Conservation (phyloP, 1,284 basidiomycete species). For the Malassezia cuniculi region DNA sequence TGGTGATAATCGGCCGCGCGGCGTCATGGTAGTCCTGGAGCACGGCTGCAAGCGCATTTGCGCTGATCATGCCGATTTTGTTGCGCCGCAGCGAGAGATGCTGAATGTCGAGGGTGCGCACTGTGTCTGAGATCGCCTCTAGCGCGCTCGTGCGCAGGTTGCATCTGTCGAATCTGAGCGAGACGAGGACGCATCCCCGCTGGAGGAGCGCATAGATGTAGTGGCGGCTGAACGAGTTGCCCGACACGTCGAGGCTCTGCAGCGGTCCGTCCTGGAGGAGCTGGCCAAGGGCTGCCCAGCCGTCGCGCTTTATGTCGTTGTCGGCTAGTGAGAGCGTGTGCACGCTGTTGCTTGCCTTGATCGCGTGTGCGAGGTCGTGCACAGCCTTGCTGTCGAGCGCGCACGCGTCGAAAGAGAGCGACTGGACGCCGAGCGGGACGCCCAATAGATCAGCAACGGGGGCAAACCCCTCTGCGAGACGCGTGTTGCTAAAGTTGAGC, state of each 20-base stretch:
- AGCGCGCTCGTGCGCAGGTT: slow-evolving; percentile 25
- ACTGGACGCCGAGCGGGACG: slow-evolving; percentile 36
- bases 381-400: slow-evolving; percentile 50
- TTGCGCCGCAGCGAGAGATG: slow-evolving; percentile 39
- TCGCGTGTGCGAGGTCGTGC: slow-evolving; percentile 77
- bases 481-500: slow-evolving; percentile 27
- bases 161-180: slow-evolving; percentile 38
- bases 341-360: slow-evolving; percentile 69
- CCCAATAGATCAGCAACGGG: slow-evolving; percentile 40
- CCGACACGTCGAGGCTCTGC: slow-evolving; percentile 75
- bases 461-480: slow-evolving; percentile 28
- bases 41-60: slow-evolving; percentile 24
- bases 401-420: slow-evolving; percentile 39
- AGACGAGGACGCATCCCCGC: slow-evolving; percentile 62
- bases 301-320: slow-evolving; percentile 67
- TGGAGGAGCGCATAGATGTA: slow-evolving; percentile 52
- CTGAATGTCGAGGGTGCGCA: slow-evolving; percentile 33
- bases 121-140: slow-evolving; percentile 28
- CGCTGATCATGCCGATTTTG: slow-evolving; percentile 21
- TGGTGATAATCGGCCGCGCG: not conserved
- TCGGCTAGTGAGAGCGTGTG: slow-evolving; percentile 74
- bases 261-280: slow-evolving; percentile 63
- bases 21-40: slow-evolving; percentile 30
- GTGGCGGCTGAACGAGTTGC: slow-evolving; percentile 71
- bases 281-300: slow-evolving; percentile 68